Evolutionary conservation across 495 filamentous ascomycete genomes (phyloP).

Genomic region (Amniculicola lignicola): DNA sequence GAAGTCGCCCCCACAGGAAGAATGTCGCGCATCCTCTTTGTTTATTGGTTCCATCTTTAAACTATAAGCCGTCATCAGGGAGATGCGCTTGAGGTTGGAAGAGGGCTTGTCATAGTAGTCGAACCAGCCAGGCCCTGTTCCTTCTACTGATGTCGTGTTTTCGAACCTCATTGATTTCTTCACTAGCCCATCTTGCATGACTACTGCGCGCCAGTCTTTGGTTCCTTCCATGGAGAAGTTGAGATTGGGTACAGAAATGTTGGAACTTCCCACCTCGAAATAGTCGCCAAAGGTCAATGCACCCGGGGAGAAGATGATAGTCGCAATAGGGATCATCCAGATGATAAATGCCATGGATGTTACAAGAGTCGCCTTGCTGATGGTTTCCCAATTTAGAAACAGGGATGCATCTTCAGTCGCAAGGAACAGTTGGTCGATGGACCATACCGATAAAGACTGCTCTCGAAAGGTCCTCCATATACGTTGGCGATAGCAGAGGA

Average conservation of each 20-base stretch:
- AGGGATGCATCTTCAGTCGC: conserved; percentile 42
- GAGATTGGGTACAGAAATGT: conserved; percentile 32
- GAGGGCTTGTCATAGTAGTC: conserved; percentile 43
- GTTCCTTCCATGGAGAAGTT: conserved; percentile 33
- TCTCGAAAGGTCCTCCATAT: conserved; percentile 42
- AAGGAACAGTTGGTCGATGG: conserved; percentile 42
- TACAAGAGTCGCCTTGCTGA: conserved; percentile 39
- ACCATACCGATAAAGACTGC: conserved; percentile 36
- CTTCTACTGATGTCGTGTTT: conserved; percentile 38
- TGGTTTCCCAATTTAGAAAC: conserved; percentile 39
- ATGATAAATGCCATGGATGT: conserved; percentile 41
- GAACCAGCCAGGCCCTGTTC: conserved; percentile 10
- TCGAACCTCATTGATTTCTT: conserved; percentile 32
- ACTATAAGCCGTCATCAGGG: conserved; percentile 33
- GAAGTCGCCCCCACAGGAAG: conserved; percentile 32
- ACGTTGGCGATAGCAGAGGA: conserved; percentile 42
- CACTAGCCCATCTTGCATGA: conserved; percentile 31
- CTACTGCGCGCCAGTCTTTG: conserved; percentile 24
- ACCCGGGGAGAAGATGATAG: conserved; percentile 42
- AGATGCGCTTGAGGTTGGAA: conserved; percentile 25
- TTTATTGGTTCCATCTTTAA: conserved; percentile 15
- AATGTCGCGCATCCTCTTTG: conserved; percentile 9
- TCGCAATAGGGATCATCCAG: conserved; percentile 45
- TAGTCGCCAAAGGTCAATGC: conserved; percentile 39
- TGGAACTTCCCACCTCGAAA: conserved; percentile 8